A percentile compares a stretch with the other conserved stretches of the same genome.
phyloP scores from a whole-genome alignment of 2,329 filamentous ascomycete species.

The Colletotrichum orchidophilum region DNA sequence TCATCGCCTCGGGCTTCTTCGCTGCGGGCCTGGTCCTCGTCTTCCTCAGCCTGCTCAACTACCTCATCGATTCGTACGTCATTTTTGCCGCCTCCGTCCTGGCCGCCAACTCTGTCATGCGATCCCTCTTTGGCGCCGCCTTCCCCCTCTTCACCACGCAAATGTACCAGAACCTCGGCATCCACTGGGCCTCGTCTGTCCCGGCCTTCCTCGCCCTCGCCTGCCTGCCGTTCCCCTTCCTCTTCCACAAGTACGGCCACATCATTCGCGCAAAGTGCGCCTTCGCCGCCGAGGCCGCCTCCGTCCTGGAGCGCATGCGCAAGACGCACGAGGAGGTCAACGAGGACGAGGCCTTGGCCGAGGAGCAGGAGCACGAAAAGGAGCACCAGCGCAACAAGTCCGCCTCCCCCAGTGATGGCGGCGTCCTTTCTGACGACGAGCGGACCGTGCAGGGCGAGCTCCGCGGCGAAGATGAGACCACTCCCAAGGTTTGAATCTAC shows the following conservation, averaged over 20 bases:
- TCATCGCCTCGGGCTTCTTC: conserved; percentile 46
- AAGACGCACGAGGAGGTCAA: conserved; percentile 32
- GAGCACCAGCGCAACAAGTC: conserved; percentile 14
- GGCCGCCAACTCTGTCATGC: conserved; percentile 76
- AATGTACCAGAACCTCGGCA: conserved; percentile 69
- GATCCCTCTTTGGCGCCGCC: conserved; percentile 75
- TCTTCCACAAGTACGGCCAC: conserved; percentile 77
- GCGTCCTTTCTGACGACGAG: conserved; percentile 32
- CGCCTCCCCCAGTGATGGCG: neutral
- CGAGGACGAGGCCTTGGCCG: conserved; percentile 33
- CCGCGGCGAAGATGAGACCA: conserved; percentile 11
- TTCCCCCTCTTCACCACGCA: conserved; percentile 77
- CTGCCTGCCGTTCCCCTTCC: conserved; percentile 78
- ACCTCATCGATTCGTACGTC: conserved; percentile 63
- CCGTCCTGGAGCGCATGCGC: conserved; percentile 61
- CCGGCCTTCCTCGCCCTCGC: conserved; percentile 78
- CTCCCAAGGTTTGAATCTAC: neutral
- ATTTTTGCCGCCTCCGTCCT: conserved; percentile 81
- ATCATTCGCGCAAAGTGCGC: conserved; percentile 62
- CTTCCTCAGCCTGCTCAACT: conserved; percentile 64
- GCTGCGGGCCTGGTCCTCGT: conserved; percentile 56
- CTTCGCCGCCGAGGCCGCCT: conserved; percentile 66
- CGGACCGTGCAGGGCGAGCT: conserved; percentile 23
- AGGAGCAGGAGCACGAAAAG: conserved; percentile 29
- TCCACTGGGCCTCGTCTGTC: conserved; percentile 79